phyloP scores from a whole-genome alignment of 129 eudicot species.

The Silybum marianum region DNA sequence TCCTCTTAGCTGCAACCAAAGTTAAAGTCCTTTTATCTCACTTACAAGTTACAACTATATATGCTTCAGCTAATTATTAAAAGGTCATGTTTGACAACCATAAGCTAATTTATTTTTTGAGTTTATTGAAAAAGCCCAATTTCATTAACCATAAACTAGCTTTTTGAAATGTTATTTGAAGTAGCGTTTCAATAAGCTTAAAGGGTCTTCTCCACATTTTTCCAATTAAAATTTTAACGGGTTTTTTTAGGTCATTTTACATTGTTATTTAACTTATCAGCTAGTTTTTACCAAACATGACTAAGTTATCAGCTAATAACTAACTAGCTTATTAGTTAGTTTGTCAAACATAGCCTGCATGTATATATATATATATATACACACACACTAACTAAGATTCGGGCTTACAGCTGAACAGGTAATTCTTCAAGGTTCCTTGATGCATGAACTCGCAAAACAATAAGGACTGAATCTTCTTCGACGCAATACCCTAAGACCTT shows the following conservation, averaged over 20 bases:
- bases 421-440: slow-evolving; percentile 21
- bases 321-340: too few relatives aligned
- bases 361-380: too few relatives aligned
- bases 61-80: too few relatives aligned
- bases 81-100: too few relatives aligned
- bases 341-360: too few relatives aligned
- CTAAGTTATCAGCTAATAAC: too few relatives aligned
- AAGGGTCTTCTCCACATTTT: not conserved
- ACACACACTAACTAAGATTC: not conserved
- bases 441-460: slow-evolving; percentile 36
- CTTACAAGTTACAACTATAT: too few relatives aligned
- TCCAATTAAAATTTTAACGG: not conserved
- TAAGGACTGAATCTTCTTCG: slow-evolving; percentile 8
- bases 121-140: not conserved
- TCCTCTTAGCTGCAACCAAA: slow-evolving; percentile 19
- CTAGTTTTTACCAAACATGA: not conserved
- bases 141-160: not conserved
- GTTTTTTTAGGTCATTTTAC: not conserved
- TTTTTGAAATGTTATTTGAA: too few relatives aligned
- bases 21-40: too few relatives aligned
- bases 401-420: slow-evolving; percentile 24
- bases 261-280: not conserved
- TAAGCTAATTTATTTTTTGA: not conserved
- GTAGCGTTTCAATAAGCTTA: not conserved
- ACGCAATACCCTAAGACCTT: slow-evolving; percentile 35